Conservation (phyloP, 768 basidiomycete species). For the Clavulina sp. region DNA sequence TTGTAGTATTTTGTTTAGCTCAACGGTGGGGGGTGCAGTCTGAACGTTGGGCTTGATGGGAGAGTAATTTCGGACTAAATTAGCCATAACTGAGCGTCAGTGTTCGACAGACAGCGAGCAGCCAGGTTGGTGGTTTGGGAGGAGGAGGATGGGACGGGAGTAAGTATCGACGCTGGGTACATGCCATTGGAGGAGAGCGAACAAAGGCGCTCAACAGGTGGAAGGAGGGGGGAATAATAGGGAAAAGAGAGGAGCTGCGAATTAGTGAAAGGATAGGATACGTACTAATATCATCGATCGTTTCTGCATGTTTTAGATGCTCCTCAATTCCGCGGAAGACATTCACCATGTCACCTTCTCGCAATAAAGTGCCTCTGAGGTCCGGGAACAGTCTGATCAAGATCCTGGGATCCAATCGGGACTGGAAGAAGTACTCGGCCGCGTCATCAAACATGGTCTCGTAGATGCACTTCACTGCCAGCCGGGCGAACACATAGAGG, state of each 20-base stretch:
- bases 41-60: conserved; percentile 57
- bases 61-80: conserved; percentile 85
- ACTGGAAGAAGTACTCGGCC: conserved; percentile 55
- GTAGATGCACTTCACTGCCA: conserved; percentile 61
- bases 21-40: conserved; percentile 49
- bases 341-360: conserved; percentile 33
- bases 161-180: too few relatives aligned
- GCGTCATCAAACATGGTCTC: conserved; percentile 78
- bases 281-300: conserved; percentile 78
- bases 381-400: conserved; percentile 66
- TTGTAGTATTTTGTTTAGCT: conserved; percentile 44
- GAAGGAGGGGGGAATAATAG: too few relatives aligned
- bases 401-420: conserved; percentile 68
- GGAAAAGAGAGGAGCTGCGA: too few relatives aligned
- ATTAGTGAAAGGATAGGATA: conserved; percentile 17
- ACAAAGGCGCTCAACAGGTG: too few relatives aligned
- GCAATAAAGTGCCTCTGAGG: conserved; percentile 40
- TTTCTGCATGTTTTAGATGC: conserved; percentile 47
- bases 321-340: conserved; percentile 62
- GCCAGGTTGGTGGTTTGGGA: conserved; percentile 13
- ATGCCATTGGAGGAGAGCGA: too few relatives aligned
- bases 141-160: conserved; percentile 15
- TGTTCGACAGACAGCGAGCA: conserved; percentile 28
- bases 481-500: conserved; percentile 60
- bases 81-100: conserved; percentile 66